Conservation (phyloP, 2,329 filamentous ascomycete genomes). For the Coniochaeta pulveracea region DNA sequence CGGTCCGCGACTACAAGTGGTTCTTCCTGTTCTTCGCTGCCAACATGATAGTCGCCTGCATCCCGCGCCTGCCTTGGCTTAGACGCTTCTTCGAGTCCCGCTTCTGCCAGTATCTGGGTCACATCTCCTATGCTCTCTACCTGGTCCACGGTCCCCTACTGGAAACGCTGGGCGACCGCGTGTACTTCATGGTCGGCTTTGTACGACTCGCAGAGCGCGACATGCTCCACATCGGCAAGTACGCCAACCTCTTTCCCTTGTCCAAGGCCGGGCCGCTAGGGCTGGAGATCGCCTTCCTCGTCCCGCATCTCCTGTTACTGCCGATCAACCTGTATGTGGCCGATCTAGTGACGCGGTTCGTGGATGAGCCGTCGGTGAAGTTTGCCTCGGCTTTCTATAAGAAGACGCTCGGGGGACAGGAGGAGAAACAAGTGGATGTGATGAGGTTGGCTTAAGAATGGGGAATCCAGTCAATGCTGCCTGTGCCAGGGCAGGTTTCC, state of each 20-base stretch:
- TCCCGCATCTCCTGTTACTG: conserved; percentile 47
- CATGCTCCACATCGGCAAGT: conserved; percentile 36
- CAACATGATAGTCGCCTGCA: conserved; percentile 39
- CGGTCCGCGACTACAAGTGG: conserved; percentile 56
- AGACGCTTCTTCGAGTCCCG: conserved; percentile 45
- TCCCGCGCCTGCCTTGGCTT: conserved; percentile 46
- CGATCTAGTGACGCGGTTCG: conserved; percentile 39
- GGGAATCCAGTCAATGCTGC: too few relatives aligned
- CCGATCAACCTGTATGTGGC: conserved; percentile 48
- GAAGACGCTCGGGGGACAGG: conserved; percentile 21
- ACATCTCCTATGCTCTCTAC: conserved; percentile 52
- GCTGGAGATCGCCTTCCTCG: conserved; percentile 46
- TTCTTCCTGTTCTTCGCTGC: conserved; percentile 56
- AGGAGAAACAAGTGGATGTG: conserved; percentile 9
- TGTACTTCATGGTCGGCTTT: conserved; percentile 53
- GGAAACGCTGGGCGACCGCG: conserved; percentile 45
- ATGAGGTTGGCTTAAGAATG: conserved; percentile 9
- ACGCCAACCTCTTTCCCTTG: conserved; percentile 44
- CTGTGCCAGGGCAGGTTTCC: too few relatives aligned
- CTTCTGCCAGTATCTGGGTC: conserved; percentile 50
- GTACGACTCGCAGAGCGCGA: conserved; percentile 22
- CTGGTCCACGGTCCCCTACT: conserved; percentile 53
- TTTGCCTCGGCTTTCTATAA: conserved; percentile 46
- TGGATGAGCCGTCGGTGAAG: conserved; percentile 50
- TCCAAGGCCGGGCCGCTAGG: conserved; percentile 46